Evolutionary conservation across 768 basidiomycete genomes (phyloP), one percentile per base, ranked within the genome.

Genomic region (Gloeophyllum trabeum): DNA sequence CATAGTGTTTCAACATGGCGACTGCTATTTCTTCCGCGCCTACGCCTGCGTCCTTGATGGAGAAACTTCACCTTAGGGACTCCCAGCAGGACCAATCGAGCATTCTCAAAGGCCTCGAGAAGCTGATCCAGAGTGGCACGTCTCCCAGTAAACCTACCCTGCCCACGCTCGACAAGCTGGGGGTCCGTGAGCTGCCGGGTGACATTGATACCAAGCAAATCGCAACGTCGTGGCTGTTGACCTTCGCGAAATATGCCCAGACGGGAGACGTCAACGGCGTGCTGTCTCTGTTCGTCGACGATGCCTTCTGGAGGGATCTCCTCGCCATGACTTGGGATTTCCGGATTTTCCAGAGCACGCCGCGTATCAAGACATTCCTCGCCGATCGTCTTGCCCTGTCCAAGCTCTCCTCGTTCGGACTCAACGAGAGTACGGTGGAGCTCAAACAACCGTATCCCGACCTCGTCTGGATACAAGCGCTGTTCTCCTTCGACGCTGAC

Each of bases 291-390:
- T 51, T 61, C 36, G 41, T 64, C 24, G 55, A 58, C 18, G 58
- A 59, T 35, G 63, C 62, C 4, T 71, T 69, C 44, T 81, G 78
- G 79, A 59, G 76, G 10, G 78, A 81, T 47, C 61, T 71, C 40
- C 66, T 78, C 16, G 66, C 72, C 0, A 62, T 81, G 42, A 79
- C 78, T 13, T 80, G 75, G 76, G 67, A 76, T 44, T 70, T 79
- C 38, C 70, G 76, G 28, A 73, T 75, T 5, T 72, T 80, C 51
- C 63, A 69, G 47, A 65, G 72, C 13, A 56, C 49, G 26, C 18
- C 51, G 1, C 53, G 56, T 5, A 70, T 80, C 28, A 51, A 43
- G 3, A 51, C 53, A 20, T 69, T 79, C 52, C 65, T 77, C 28
- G 16, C 46, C 4, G 71, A 71, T 38, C 67, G 74, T 21, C 61